Evolutionary conservation across 2,329 filamentous ascomycete species (phyloP), one percentile per base, ranked within the genome.

Genomic region (Cladosporium oxysporum): DNA sequence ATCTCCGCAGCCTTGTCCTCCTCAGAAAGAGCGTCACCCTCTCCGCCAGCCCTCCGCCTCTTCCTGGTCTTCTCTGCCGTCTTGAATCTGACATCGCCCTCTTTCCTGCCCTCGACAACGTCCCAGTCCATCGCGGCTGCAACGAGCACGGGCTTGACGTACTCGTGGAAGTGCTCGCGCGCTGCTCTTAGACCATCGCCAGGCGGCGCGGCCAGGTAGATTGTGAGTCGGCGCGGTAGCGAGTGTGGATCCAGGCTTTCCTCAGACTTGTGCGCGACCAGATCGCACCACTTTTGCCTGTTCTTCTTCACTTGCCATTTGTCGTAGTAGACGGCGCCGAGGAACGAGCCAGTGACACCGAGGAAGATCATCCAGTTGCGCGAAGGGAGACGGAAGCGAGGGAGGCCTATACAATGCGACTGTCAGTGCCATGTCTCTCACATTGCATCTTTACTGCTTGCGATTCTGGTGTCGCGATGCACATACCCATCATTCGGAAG

Each of bases 361-460:
- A 93, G 88, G 82, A 99, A 99, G 74, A 99, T 97, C 80, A 95
- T 88, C 95, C 95, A 99, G 78, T 98, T 98, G 68, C 95, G 91
- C 21, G 94, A 98, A 8, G 95, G 95, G 21, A 99, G 87, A 67
- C 91, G 90, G 68, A 97, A 87, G 71, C 90, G 91, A 60, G 94
- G 94, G 66, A 99, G 83, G 66, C 94, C 94, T 90, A 49, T 59
- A 14, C 8, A 5, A 44, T 31, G 23, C 26, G 33, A 31, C 66
- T 59, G 41, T 47, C 41, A 66, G 52, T 37, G 26, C 29, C 3
- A 28, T 8, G 23, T 2, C 6, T 5, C 28, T 18, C 31, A 28
- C 8, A 49, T 28, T 18, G 44, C 47, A 52, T 23, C 10, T 5
- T 33, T 31, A 23, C 12, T 21, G 49, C 50, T 41, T 29, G 57